These are phyloP conservation scores for Alternaria postmessia DNA, from an alignment of 2,329 filamentous ascomycete species.

Conservation along the genomic window DNA sequence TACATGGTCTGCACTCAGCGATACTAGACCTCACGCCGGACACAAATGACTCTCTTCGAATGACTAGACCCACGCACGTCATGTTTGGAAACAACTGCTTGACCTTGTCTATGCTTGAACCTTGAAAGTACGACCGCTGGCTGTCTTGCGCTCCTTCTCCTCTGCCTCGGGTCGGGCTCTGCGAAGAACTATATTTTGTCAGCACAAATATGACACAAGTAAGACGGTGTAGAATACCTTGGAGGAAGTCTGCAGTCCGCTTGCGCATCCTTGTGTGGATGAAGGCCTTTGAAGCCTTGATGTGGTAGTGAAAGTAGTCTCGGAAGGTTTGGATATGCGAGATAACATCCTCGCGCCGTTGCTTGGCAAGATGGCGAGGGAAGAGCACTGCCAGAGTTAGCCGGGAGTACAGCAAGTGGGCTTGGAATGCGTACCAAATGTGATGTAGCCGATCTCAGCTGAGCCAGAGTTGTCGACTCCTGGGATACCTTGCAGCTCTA, in stretches of 20 bases:
- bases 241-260: slow-evolving; percentile 96
- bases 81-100: background rate
- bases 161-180: slow-evolving; percentile 94
- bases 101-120: slow-evolving; percentile 57
- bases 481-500: slow-evolving; percentile 86
- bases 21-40: background rate
- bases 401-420: slow-evolving; percentile 17
- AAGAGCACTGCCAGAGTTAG: slow-evolving; percentile 75
- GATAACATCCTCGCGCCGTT: slow-evolving; percentile 93
- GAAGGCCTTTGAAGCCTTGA: slow-evolving; percentile 99
- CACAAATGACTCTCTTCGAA: background rate
- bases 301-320: slow-evolving; percentile 99
- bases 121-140: slow-evolving; percentile 90
- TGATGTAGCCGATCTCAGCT: slow-evolving; percentile 95
- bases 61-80: background rate
- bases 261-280: slow-evolving; percentile 98
- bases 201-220: slow-evolving; percentile 33
- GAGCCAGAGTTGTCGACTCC: slow-evolving; percentile 77
- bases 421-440: slow-evolving; percentile 75
- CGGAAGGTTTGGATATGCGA: slow-evolving; percentile 99
- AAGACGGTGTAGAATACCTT: slow-evolving; percentile 67
- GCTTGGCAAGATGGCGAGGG: slow-evolving; percentile 88
- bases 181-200: slow-evolving; percentile 76
- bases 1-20: background rate
- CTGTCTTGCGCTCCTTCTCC: slow-evolving; percentile 97